Percentiles rank a stretch among this genome's conserved stretches.
Evolutionary conservation across 2,329 filamentous ascomycete species (phyloP).

Genomic region (Venturia effusa): DNA sequence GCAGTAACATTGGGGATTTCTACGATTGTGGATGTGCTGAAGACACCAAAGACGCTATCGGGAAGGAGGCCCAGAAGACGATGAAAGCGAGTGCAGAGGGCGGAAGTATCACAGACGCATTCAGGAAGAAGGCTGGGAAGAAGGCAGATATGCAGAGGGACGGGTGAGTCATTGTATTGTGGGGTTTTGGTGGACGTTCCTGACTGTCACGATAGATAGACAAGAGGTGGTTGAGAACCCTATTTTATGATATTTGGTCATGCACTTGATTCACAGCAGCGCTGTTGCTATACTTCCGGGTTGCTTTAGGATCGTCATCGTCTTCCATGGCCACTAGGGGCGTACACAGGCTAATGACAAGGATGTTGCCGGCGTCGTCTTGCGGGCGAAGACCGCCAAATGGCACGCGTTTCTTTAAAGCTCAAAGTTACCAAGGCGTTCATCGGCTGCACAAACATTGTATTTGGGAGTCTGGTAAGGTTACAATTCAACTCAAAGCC

Average conservation of each 20-base stretch:
- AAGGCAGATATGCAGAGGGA: not conserved
- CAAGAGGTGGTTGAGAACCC: not conserved
- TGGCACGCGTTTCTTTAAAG: no score
- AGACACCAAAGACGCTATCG: slow-evolving; percentile 27
- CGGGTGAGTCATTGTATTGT: not conserved
- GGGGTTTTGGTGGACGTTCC: not conserved
- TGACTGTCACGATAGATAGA: not conserved
- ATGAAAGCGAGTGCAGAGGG: not conserved
- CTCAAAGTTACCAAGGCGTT: not conserved
- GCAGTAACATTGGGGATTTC: slow-evolving; percentile 53
- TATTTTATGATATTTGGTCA: not conserved
- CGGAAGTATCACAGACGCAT: slow-evolving; percentile 2
- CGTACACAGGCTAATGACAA: not conserved
- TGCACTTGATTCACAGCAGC: not conserved
- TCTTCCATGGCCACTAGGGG: not conserved
- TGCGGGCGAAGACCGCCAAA: not conserved
- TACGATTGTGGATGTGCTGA: slow-evolving; percentile 57
- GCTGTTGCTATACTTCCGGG: not conserved
- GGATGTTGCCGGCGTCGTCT: not conserved
- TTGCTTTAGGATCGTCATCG: not conserved
- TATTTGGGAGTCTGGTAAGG: not conserved
- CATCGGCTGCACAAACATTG: not conserved
- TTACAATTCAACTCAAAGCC: not conserved
- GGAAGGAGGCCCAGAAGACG: not conserved
- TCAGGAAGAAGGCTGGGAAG: not conserved